Evolutionary conservation across 805 yeast genomes (phyloP).

Genomic region (Candida dendrica): DNA sequence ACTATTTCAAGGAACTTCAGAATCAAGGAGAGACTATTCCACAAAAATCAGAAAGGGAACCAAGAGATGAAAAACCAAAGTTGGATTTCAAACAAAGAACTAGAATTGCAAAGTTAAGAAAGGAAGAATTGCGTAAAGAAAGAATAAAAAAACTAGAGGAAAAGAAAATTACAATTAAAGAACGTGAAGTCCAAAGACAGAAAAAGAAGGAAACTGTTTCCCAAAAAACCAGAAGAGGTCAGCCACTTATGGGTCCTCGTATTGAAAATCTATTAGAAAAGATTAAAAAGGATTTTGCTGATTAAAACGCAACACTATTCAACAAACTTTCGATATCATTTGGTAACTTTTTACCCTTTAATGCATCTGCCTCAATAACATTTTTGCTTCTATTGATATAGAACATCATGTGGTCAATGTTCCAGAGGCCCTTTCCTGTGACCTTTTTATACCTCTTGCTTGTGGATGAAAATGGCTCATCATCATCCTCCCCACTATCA

Average conservation of each 20-base stretch:
- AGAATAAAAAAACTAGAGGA: constrained; percentile 35
- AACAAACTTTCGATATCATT: constrained; percentile 4
- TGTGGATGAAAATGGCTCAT: not conserved
- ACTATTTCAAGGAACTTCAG: constrained; percentile 71
- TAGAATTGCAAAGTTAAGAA: constrained; percentile 27
- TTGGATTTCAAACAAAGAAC: constrained; percentile 28
- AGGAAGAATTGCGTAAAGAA: constrained; percentile 23
- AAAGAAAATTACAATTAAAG: constrained; percentile 26
- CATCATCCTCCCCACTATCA: not conserved
- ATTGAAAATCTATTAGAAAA: constrained; percentile 72
- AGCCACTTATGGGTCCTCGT: constrained; percentile 88
- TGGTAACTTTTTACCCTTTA: constrained; percentile 2
- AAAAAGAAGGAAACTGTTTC: constrained; percentile 37
- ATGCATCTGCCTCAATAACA: constrained; percentile 11
- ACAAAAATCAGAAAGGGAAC: constrained; percentile 23
- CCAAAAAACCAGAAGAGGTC: constrained; percentile 66
- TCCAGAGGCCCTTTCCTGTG: constrained; percentile 18
- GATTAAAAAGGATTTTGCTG: constrained; percentile 42
- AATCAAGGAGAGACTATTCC: constrained; percentile 59
- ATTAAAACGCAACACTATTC: not conserved
- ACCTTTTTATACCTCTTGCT: constrained; percentile 2
- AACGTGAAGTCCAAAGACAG: constrained; percentile 35
- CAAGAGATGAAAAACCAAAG: constrained; percentile 14
- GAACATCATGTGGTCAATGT: constrained; percentile 3
- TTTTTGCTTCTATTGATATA: constrained; percentile 9